Evolutionary conservation across 306 rosid species (phyloP).

Genomic region (Malus sieversii): DNA sequence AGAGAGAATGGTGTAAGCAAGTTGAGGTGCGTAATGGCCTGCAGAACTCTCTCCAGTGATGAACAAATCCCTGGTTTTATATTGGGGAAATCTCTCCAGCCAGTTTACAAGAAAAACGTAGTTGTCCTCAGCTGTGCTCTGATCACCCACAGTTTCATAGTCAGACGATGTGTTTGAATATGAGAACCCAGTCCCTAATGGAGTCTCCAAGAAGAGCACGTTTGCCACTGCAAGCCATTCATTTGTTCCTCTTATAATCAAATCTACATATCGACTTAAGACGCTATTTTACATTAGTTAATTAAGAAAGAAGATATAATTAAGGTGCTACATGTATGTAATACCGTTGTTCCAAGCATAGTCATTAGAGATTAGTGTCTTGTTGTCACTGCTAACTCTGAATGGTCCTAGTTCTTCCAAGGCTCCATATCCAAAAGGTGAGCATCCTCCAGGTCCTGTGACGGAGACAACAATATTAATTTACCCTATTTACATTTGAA

Average conservation of each 20-base stretch:
- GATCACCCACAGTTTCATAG: slow-evolving; percentile 38
- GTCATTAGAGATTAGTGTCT: slow-evolving; percentile 30
- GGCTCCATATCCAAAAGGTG: slow-evolving; percentile 59
- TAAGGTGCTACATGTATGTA: background rate
- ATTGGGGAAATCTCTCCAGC: slow-evolving; percentile 56
- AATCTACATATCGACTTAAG: no score
- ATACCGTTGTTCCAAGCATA: slow-evolving; percentile 49
- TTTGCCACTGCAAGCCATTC: slow-evolving; percentile 54
- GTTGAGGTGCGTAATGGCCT: slow-evolving; percentile 60
- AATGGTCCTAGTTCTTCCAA: slow-evolving; percentile 64
- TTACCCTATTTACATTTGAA: no score
- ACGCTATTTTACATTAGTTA: no score
- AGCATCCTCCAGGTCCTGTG: slow-evolving; percentile 60
- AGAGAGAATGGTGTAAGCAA: slow-evolving; percentile 39
- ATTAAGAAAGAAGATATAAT: no score
- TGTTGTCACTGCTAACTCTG: slow-evolving; percentile 44
- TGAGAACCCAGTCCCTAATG: slow-evolving; percentile 63
- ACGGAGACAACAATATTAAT: background rate
- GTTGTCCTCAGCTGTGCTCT: slow-evolving; percentile 42
- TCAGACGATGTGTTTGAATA: slow-evolving; percentile 42
- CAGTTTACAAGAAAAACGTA: slow-evolving; percentile 53
- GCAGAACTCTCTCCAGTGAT: slow-evolving; percentile 61
- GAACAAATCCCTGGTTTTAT: slow-evolving; percentile 45
- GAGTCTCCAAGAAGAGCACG: slow-evolving; percentile 56
- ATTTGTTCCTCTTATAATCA: background rate